Conservation (phyloP, 805 yeast genomes). For the Metschnikowia gruessii region DNA sequence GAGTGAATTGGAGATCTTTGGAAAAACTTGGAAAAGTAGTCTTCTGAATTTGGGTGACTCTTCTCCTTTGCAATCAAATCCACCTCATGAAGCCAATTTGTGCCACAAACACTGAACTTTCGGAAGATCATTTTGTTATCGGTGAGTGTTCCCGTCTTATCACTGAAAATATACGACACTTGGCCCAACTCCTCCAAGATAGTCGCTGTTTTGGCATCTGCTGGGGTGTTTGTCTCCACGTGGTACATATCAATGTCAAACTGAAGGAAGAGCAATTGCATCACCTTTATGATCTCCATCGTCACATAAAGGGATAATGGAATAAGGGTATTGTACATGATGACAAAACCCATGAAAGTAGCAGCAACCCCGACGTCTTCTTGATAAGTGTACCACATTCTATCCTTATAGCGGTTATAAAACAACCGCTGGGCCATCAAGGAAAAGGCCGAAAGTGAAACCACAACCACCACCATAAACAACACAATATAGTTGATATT, state of each 20-base stretch:
- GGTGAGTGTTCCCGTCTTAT: constrained; percentile 95
- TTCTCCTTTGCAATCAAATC: constrained; percentile 42
- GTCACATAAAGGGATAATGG: constrained; percentile 94
- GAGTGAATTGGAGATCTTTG: constrained; percentile 1
- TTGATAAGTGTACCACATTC: constrained; percentile 68
- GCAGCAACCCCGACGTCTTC: constrained; percentile 83
- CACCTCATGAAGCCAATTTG: constrained; percentile 82
- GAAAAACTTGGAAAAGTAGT: constrained; percentile 4
- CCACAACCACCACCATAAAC: constrained; percentile 84
- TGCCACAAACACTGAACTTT: constrained; percentile 82
- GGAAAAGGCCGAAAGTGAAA: constrained; percentile 71
- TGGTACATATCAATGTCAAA: constrained; percentile 96
- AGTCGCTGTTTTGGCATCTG: constrained; percentile 93
- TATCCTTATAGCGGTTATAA: constrained; percentile 39
- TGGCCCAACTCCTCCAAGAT: constrained; percentile 96
- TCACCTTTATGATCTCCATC: constrained; percentile 89
- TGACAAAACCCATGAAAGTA: constrained; percentile 90
- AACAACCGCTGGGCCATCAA: constrained; percentile 70
- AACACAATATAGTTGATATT: constrained; percentile 79
- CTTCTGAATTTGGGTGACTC: constrained; percentile 4
- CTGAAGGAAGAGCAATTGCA: constrained; percentile 78
- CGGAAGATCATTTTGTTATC: constrained; percentile 93
- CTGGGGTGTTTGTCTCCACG: constrained; percentile 77
- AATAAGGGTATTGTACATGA: constrained; percentile 95
- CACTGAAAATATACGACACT: constrained; percentile 91